Evolutionary conservation across 139 green algal species (phyloP).

Genomic region (Closterium sp.): DNA sequence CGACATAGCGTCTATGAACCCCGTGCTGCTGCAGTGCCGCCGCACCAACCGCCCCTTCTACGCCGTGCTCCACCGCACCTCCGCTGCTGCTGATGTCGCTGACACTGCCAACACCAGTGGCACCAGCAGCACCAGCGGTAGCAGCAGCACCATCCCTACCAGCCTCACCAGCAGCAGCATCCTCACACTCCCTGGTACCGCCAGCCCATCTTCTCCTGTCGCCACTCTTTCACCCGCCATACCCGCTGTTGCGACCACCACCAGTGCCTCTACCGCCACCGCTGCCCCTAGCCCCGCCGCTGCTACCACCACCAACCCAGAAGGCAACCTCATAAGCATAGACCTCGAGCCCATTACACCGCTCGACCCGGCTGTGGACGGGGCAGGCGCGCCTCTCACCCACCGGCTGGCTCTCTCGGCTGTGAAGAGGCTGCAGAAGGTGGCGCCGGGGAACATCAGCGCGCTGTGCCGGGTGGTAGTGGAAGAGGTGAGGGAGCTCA

Average conservation of each 20-base stretch:
- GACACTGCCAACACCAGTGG: neutral
- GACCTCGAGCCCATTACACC: constrained; percentile 22
- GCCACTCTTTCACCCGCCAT: neutral
- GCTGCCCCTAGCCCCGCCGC: too few relatives aligned
- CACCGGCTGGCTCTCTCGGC: neutral
- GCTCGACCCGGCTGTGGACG: neutral
- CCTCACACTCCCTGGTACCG: too few relatives aligned
- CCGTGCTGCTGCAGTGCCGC: constrained; percentile 4
- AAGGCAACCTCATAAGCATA: constrained; percentile 12
- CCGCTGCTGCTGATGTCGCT: neutral
- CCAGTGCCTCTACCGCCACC: too few relatives aligned
- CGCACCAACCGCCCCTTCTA: constrained; percentile 8
- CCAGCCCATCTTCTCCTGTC: neutral
- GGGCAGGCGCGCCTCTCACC: neutral
- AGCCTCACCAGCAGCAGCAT: neutral
- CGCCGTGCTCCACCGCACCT: constrained; percentile 24
- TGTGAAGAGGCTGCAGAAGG: neutral
- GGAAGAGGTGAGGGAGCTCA: constrained; percentile 45
- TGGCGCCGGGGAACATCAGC: neutral
- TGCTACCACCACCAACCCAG: too few relatives aligned
- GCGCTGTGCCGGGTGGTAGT: constrained; percentile 27
- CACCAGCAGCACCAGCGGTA: neutral
- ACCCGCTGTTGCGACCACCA: neutral
- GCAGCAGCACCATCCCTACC: neutral
- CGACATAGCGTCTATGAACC: constrained; percentile 32